These are phyloP conservation scores for Gossypium ekmanianum DNA, from an alignment of 345 rosid genomes.

Conservation along the genomic window DNA sequence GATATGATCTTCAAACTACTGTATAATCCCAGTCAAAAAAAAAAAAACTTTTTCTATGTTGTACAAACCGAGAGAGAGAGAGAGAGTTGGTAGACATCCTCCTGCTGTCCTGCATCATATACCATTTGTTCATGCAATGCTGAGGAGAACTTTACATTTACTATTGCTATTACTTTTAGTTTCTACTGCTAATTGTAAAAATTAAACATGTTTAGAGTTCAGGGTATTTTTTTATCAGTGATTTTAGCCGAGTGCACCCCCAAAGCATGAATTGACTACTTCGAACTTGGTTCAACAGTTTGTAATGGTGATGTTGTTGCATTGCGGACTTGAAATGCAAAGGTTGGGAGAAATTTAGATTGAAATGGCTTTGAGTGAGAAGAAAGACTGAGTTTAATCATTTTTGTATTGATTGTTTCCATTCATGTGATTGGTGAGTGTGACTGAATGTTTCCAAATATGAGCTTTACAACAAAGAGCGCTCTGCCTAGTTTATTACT, in stretches of 20 bases:
- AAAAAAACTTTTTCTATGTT: no score
- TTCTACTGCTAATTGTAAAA: not conserved
- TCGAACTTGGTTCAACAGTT: not conserved
- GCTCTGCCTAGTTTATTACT: not conserved
- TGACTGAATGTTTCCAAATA: not conserved
- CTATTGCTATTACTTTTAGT: not conserved
- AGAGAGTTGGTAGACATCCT: not conserved
- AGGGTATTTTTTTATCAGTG: not conserved
- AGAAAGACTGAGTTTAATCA: not conserved
- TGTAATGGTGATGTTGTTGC: slow-evolving; percentile 7
- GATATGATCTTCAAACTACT: not conserved
- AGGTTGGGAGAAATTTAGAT: not conserved
- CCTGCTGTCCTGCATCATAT: not conserved
- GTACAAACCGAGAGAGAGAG: not conserved
- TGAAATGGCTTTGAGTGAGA: not conserved
- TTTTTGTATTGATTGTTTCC: not conserved
- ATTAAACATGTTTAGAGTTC: not conserved
- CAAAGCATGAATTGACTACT: not conserved
- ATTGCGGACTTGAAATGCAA: not conserved
- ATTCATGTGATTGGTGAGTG: not conserved
- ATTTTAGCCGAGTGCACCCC: not conserved
- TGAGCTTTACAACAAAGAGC: slow-evolving; percentile 5
- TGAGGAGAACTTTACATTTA: not conserved
- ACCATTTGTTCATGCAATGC: slow-evolving; percentile 4
- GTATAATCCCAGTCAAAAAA: not conserved